phyloP scores from a whole-genome alignment of 179 eudicot genomes.

The Silene coronaria region DNA sequence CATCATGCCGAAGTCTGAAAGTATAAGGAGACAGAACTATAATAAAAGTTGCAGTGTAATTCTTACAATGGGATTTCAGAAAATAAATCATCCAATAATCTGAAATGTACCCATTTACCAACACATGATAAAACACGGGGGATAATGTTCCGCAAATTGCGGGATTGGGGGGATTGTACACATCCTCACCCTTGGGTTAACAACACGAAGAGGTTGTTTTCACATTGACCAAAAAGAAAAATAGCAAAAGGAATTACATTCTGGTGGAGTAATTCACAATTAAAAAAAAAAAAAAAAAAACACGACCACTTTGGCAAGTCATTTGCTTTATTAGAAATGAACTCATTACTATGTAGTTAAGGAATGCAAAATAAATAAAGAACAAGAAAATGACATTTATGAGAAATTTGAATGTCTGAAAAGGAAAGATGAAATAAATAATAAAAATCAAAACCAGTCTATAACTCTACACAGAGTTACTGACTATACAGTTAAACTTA shows the following conservation, averaged over 20 bases:
- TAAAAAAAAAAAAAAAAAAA: too few relatives aligned
- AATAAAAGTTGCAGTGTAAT: background rate
- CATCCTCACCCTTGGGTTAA: too few relatives aligned
- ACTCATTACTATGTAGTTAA: background rate
- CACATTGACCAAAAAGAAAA: too few relatives aligned
- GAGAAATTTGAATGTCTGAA: background rate
- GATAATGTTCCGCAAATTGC: too few relatives aligned
- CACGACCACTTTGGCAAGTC: background rate
- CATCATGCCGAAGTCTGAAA: constrained; percentile 96
- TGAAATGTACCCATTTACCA: background rate
- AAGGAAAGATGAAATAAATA: background rate
- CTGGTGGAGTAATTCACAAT: too few relatives aligned
- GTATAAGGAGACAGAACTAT: background rate
- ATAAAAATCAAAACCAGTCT: background rate
- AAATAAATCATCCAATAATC: background rate
- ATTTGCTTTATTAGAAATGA: background rate
- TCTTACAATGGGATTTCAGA: background rate
- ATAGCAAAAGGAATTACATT: too few relatives aligned
- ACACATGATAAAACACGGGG: background rate
- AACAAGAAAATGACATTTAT: background rate
- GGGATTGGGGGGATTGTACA: too few relatives aligned
- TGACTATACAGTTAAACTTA: background rate
- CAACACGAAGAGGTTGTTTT: too few relatives aligned
- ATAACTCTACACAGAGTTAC: background rate
- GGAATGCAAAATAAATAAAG: background rate